Evolutionary conservation across 1,139 yeast species (phyloP), one percentile per base, ranked within the genome.

Genomic region (Taphrina sp.): DNA sequence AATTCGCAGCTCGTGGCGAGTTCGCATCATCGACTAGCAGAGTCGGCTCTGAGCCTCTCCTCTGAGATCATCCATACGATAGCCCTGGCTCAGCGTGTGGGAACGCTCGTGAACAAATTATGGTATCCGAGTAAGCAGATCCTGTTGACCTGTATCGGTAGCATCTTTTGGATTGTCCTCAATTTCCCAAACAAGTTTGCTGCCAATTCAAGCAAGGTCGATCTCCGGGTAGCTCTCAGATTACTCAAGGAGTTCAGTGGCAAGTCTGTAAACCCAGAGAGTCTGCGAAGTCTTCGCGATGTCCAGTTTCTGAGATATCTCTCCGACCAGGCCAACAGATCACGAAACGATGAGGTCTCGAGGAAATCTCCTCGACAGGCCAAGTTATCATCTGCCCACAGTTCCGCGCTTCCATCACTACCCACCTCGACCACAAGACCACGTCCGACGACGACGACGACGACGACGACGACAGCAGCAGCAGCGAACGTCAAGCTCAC

Each of bases 41-140:
- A 49, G 46, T 42, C 37, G 10, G 54, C 46, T 5, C 36, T 39
- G 5, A 19, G 54, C 5, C 46, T 49, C 8, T 29, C 54, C 2
- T 38, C 46, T 17, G 54, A 49, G 20, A 31, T 49, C 17, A 49
- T 49, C 26, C 54, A 49, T 34, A 49, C 54, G 1, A 49, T 49
- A 28, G 24, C 54, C n/a, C 35, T 26, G 24, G 54, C 39, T 34
- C 38, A 49, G 54, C 38, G 46, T 20, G 31, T 46, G 33, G 31
- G 46, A 23, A 42, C 38, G 8, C n/a, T 49, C 43, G 37, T 49
- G 28, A 46, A 49, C 2, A 33, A 36, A 36, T 39, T 49, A 5
- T 49, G 54, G 54, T 49, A 39, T 16, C 54, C 54, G 7, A 42
- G 46, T 41, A 38, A 39, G 39, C 54, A 49, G 16, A 31, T 49